Evolutionary conservation across 495 filamentous ascomycete genomes (phyloP), one percentile per base, ranked within the genome.

Genomic region (Cryomyces minteri): DNA sequence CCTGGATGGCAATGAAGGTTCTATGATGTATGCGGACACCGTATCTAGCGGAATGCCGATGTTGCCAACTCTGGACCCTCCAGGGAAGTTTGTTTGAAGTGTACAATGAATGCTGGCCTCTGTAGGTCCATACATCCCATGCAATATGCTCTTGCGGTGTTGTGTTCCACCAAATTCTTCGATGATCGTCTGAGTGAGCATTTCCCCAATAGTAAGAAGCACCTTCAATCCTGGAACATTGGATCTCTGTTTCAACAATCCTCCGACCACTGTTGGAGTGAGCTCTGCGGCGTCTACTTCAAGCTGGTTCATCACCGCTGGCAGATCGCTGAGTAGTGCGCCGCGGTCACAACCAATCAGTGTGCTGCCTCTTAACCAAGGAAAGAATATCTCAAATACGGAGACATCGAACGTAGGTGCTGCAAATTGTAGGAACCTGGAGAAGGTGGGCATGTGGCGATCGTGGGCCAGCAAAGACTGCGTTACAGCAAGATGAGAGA

Each of bases 331-430:
- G 29, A 90, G 68, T 62, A 88, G 72, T 4, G 67, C 56, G 14
- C 62, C 59, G 18, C 84, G 72, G 18, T 70, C 64, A 44, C 80
- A 80, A 41, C 72, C 73, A 39, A 87, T 74, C 5, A 93, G 67
- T 0, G 82, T 86, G 29, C 62, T 63, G 1, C 82, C 80, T 41
- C 83, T 67, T 43, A 74, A 75, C 1, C 85, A 41, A 0, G 85
- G 76, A 54, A 88, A 92, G 64, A 90, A 93, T 5, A 86, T 83
- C 55, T 93, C 85, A 48, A 90, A 90, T 0, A 88, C 74, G 0
- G 81, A 88, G 4, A 92, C 84, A 54, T 93, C 85, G 51, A 93
- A 93, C 0, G 82, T 88, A 0, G 84, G 82, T 6, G 82, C 76
- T 0, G 85, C 84, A 56, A 92, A 92, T 60, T 93, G 85, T 3